A percentile compares a stretch with the other conserved stretches of the same genome.
Conservation (phyloP, 2,329 filamentous ascomycete genomes). For the Fusarium agapanthi region DNA sequence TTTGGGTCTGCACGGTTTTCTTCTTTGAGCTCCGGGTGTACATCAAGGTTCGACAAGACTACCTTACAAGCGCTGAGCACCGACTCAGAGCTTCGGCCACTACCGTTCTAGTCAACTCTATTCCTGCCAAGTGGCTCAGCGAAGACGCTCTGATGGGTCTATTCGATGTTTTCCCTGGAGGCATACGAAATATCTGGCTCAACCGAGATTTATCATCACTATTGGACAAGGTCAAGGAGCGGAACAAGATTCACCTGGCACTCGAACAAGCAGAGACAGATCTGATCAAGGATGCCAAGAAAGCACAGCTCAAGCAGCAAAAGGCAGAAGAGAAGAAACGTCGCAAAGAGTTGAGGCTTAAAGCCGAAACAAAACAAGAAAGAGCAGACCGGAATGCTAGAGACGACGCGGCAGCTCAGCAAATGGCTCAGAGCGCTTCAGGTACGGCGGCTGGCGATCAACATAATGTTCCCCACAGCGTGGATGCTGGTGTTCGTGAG, state of each 20-base stretch:
- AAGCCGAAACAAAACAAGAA: conserved; percentile 55
- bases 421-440: conserved; percentile 58
- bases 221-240: conserved; percentile 81
- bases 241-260: conserved; percentile 58
- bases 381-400: conserved; percentile 49
- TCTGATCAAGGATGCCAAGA: conserved; percentile 81
- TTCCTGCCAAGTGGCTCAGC: conserved; percentile 90
- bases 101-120: conserved; percentile 90
- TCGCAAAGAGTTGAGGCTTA: conserved; percentile 61
- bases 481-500: conserved; percentile 57
- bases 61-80: conserved; percentile 93
- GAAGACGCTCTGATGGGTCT: conserved; percentile 82
- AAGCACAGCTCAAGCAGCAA: conserved; percentile 75
- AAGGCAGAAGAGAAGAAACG: conserved; percentile 71
- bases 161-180: conserved; percentile 96
- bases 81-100: conserved; percentile 92
- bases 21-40: conserved; percentile 88
- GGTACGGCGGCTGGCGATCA: conserved; percentile 63
- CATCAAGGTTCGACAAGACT: conserved; percentile 92
- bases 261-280: conserved; percentile 74
- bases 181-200: conserved; percentile 95
- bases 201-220: conserved; percentile 88
- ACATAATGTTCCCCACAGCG: conserved; percentile 62
- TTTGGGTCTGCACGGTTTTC: conserved; percentile 88
- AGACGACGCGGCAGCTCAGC: conserved; percentile 47